Evolutionary conservation across 169 alveolate genomes (phyloP).

Genomic region (Babesia ovis): DNA sequence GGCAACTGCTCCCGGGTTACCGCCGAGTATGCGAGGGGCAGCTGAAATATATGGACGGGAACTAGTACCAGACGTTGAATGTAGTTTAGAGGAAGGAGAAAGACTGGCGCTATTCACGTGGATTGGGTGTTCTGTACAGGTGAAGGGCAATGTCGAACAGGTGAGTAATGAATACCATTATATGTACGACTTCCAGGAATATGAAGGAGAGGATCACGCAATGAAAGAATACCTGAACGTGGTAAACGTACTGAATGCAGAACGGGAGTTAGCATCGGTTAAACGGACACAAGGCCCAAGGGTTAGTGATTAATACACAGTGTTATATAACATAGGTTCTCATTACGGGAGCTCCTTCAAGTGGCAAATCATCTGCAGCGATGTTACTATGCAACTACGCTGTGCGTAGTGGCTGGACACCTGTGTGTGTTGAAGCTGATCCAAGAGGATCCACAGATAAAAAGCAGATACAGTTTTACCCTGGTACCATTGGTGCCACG

Average conservation of each 20-base stretch:
- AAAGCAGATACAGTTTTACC: constrained; percentile 73
- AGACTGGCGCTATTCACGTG: constrained; percentile 84
- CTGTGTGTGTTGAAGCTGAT: constrained; percentile 84
- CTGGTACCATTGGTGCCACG: constrained; percentile 76
- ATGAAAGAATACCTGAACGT: constrained; percentile 84
- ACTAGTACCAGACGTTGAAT: constrained; percentile 81
- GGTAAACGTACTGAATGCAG: constrained; percentile 75
- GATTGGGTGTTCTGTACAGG: constrained; percentile 86
- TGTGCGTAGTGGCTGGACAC: constrained; percentile 81
- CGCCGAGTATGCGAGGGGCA: constrained; percentile 55
- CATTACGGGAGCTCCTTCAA: constrained; percentile 84
- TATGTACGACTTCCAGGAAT: constrained; percentile 62
- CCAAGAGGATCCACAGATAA: constrained; percentile 82
- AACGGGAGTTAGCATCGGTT: constrained; percentile 80
- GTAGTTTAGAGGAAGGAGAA: constrained; percentile 74
- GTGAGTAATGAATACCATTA: constrained; percentile 10
- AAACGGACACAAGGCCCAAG: constrained; percentile 83
- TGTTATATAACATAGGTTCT: constrained; percentile 50
- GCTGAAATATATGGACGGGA: constrained; percentile 87
- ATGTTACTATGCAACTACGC: constrained; percentile 82
- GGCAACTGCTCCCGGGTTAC: constrained; percentile 4
- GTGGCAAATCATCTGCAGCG: constrained; percentile 87
- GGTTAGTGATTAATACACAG: constrained; percentile 4
- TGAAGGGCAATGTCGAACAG: constrained; percentile 83
- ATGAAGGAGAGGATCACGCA: constrained; percentile 81